A percentile compares a stretch with the other conserved stretches of the same genome.
These are phyloP conservation scores for Casuarina equisetifolia DNA, from an alignment of 306 rosid species.

Conservation along the genomic window DNA sequence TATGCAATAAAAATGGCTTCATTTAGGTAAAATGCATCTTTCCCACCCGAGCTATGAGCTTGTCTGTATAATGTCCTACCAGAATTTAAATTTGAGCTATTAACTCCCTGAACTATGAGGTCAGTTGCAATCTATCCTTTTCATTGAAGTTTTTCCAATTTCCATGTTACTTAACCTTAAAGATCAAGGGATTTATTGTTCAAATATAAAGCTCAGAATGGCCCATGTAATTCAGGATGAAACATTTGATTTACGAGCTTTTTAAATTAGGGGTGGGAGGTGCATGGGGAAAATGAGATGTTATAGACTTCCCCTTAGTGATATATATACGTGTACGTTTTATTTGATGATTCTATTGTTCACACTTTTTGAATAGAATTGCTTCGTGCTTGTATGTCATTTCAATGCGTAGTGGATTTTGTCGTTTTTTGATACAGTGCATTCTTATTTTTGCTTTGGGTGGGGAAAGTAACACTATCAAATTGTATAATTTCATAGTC, in stretches of 20 bases:
- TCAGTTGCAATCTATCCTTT: neutral
- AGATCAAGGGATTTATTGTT: neutral
- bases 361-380: constrained; percentile 9
- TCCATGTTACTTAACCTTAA: neutral
- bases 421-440: constrained; percentile 13
- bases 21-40: too few species aligned
- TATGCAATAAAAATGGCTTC: neutral
- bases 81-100: neutral
- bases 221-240: neutral
- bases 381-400: constrained; percentile 17
- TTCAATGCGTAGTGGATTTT: constrained; percentile 17
- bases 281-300: neutral
- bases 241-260: neutral
- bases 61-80: neutral
- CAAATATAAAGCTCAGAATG: neutral
- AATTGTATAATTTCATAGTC: constrained; percentile 65
- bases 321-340: neutral
- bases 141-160: too few species aligned
- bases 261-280: neutral
- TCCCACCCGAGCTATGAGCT: neutral
- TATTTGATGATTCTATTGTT: neutral
- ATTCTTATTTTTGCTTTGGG: constrained; percentile 31
- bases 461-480: constrained; percentile 39
- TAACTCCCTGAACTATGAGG: neutral
- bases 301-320: neutral